Evolutionary conservation across 495 filamentous ascomycete species (phyloP), one percentile per base, ranked within the genome.

Genomic region (Xylaria flabelliformis): DNA sequence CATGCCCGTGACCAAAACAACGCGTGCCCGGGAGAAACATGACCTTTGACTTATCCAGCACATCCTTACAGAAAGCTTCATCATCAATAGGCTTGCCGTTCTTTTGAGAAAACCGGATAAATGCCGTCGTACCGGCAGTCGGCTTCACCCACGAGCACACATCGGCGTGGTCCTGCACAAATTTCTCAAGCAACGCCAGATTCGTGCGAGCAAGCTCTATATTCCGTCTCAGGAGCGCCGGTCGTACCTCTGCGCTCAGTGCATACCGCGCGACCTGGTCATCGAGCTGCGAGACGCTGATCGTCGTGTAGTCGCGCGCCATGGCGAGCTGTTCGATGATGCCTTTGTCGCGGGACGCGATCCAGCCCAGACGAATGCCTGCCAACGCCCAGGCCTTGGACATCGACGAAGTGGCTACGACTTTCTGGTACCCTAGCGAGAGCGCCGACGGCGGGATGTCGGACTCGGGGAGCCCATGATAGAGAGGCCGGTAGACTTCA

Each of bases 401-500:
- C 80, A 95, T 87, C 2, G 92, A 96, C 34, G 94, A 91, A 0
- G 93, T 97, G 34, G 87, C 88, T 29, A 97, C 86, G 5, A 88
- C 86, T 41, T 91, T 89, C 12, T 87, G 79, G 79, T 96, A 97
- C 4, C 89, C 89, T 12, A 97, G 80, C 0, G 91, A 90, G 2
- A 94, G 80, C n/a, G 91, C 80, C 0, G 92, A 94, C 0, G 89
- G 89, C 5, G 93, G 92, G 70, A 90, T 90, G 8, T 87, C 83
- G 0, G 81, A 29, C 68, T 88, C 84, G 48, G 84, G 76, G 15
- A 84, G 75, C 62, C 81, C 79, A 82, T 97, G 94, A 85, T 95
- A 97, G n/a, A 97, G 83, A 0, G 94, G 94, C 6, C 93, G 88
- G 78, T 97, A 97, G 9, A 97, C 94, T 81, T 97, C 94, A 74